phyloP scores from a whole-genome alignment of 2,329 filamentous ascomycete genomes.

The Fulvia fulva region DNA sequence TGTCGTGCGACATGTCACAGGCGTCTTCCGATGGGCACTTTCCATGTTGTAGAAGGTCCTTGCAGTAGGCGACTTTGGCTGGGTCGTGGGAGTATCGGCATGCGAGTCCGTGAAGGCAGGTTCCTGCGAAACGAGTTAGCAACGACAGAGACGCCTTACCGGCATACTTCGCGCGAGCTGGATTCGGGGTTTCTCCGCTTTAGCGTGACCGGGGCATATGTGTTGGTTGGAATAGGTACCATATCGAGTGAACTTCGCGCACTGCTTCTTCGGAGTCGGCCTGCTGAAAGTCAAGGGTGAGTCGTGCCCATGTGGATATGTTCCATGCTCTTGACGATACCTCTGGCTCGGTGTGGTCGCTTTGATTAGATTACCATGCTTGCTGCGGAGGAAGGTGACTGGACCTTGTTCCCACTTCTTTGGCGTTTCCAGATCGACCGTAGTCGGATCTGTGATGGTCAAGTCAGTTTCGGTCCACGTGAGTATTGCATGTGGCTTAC shows the following conservation, averaged over 20 bases:
- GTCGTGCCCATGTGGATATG: background rate
- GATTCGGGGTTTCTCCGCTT: conserved; percentile 3
- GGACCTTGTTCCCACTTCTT: conserved; percentile 70
- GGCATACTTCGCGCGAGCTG: conserved; percentile 14
- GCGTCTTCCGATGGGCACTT: conserved; percentile 70
- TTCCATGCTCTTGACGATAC: conserved; percentile 15
- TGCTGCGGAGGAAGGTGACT: conserved; percentile 79
- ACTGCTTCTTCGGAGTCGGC: conserved; percentile 23
- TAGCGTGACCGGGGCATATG: conserved; percentile 7
- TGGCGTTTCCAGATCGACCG: conserved; percentile 55
- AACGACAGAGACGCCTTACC: conserved; percentile 17
- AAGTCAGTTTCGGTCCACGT: conserved; percentile 6
- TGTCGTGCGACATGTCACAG: conserved; percentile 88
- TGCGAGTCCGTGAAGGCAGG: conserved; percentile 73
- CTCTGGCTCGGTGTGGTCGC: conserved; percentile 17
- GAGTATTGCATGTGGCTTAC: conserved; percentile 47
- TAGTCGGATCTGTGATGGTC: conserved; percentile 22
- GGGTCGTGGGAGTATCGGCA: conserved; percentile 84
- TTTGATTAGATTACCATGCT: conserved; percentile 80
- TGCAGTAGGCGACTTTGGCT: conserved; percentile 84
- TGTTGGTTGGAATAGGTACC: conserved; percentile 25
- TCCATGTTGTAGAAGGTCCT: conserved; percentile 75
- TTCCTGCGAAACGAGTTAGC: conserved; percentile 55
- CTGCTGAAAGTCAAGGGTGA: conserved; percentile 11
- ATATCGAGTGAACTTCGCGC: conserved; percentile 34